A percentile compares a stretch with the other conserved stretches of the same genome.
phyloP scores from a whole-genome alignment of 2,329 filamentous ascomycete genomes.

The Apiospora marii region DNA sequence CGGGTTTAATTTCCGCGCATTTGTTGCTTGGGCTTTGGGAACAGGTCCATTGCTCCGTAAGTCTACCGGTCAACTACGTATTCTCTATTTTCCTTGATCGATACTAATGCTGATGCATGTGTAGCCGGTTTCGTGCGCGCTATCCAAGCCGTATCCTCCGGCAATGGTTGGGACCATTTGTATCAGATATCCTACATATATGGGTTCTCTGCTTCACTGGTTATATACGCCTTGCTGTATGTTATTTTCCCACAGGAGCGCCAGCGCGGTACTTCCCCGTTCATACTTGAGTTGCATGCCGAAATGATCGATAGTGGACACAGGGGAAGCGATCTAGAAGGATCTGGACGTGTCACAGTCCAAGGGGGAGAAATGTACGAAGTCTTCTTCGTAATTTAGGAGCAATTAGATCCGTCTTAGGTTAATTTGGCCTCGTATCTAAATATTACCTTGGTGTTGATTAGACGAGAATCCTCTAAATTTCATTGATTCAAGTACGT shows the following conservation, averaged over 20 bases:
- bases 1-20: constrained; percentile 54
- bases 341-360: background rate
- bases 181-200: constrained; percentile 42
- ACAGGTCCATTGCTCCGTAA: constrained; percentile 43
- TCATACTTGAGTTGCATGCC: constrained; percentile 37
- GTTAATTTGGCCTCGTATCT: background rate
- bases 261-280: constrained; percentile 38
- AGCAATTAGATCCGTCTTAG: no score
- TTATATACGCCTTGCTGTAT: constrained; percentile 35
- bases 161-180: constrained; percentile 42
- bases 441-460: no score
- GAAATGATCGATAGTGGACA: constrained; percentile 24
- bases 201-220: constrained; percentile 37
- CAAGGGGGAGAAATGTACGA: background rate
- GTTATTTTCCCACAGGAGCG: constrained; percentile 35
- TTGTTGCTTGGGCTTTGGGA: constrained; percentile 49
- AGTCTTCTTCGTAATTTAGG: background rate
- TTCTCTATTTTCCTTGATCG: background rate
- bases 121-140: constrained; percentile 39
- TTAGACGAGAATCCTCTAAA: background rate
- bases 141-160: constrained; percentile 32
- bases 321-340: background rate
- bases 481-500: no score
- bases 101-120: background rate
- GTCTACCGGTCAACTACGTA: constrained; percentile 15